Evolutionary conservation across 768 basidiomycete species (phyloP), one percentile per base, ranked within the genome.

Genomic region (Cystobasidium onofrii): DNA sequence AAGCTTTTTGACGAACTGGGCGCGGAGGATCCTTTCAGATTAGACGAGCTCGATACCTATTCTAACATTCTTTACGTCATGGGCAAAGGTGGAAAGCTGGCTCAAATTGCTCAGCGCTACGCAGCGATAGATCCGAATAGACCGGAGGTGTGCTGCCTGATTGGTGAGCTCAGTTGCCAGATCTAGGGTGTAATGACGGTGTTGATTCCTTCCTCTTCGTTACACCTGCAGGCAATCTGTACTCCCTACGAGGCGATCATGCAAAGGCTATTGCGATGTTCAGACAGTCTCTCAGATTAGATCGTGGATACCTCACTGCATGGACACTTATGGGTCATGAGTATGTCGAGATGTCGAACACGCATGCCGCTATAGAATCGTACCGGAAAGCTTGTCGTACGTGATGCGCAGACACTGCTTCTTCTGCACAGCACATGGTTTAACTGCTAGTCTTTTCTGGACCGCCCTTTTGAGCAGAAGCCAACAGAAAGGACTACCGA

Each of bases 281-380:
- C 82, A 86, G 89, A 76, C 86, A 94, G 74, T 92, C 95, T 9
- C 90, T 93, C n/a, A 89, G 94, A 79, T 86, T 99, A 60, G 94
- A 99, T 81, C 86, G 90, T 70, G 93, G 90, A 1, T 98, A 93
- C 82, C 85, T 98, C 55, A 90, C 93, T 7, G 96, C 96, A 4
- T 99, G 96, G 96, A 98, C 95, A 2, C 83, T 99, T 76, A 93
- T 99, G 92, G 96, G 96, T 0, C 96, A 99, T 79, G 96, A 98
- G 82, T 97, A 90, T 78, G 90, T 99, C 54, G 96, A 99, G 82
- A 88, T 96, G 88, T 98, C 98, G 83, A 98, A 99, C 81, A 92
- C 92, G 3, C 94, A 98, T 84, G 96, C 96, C 1, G 95, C 96
- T 18, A 96, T 98, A 70, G 96, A 98, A 82, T 91, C 93, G 12